Evolutionary conservation across 2,329 filamentous ascomycete species (phyloP).

Genomic region (Xylariales sp.): DNA sequence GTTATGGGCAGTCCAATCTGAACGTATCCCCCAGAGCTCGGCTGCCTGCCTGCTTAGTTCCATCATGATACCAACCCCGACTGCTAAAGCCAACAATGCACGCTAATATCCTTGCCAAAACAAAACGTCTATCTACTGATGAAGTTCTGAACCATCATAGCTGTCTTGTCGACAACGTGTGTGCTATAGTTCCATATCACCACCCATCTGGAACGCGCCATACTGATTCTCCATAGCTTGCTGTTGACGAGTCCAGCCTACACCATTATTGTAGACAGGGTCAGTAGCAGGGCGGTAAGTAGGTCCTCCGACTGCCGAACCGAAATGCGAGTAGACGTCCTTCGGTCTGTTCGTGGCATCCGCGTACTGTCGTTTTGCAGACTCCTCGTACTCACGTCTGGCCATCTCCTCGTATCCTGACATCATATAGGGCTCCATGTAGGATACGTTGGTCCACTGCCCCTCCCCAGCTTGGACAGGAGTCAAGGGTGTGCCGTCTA

Average conservation of each 20-base stretch:
- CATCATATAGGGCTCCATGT: constrained; percentile 78
- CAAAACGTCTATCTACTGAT: too few species aligned
- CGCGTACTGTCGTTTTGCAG: constrained; percentile 30
- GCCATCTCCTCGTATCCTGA: constrained; percentile 73
- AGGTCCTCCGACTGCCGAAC: constrained; percentile 31
- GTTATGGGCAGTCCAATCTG: constrained; percentile 1
- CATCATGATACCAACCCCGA: neutral
- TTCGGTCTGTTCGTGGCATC: constrained; percentile 28
- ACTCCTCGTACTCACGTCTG: constrained; percentile 57
- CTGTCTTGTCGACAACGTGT: too few species aligned
- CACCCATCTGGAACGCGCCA: constrained; percentile 52
- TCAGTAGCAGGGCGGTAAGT: constrained; percentile 57
- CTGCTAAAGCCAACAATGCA: too few species aligned
- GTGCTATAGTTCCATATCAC: constrained; percentile 22
- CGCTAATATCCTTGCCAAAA: too few species aligned
- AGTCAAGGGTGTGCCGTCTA: constrained; percentile 48
- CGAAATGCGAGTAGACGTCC: constrained; percentile 40
- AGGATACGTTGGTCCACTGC: constrained; percentile 43
- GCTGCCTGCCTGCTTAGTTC: neutral
- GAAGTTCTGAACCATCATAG: too few species aligned
- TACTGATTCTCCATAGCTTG: constrained; percentile 65
- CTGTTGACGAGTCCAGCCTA: constrained; percentile 45
- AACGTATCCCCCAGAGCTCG: neutral
- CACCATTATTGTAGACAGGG: constrained; percentile 58
- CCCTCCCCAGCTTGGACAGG: constrained; percentile 48